phyloP scores from a whole-genome alignment of 495 filamentous ascomycete genomes.

The Aspergillus mulundensis region DNA sequence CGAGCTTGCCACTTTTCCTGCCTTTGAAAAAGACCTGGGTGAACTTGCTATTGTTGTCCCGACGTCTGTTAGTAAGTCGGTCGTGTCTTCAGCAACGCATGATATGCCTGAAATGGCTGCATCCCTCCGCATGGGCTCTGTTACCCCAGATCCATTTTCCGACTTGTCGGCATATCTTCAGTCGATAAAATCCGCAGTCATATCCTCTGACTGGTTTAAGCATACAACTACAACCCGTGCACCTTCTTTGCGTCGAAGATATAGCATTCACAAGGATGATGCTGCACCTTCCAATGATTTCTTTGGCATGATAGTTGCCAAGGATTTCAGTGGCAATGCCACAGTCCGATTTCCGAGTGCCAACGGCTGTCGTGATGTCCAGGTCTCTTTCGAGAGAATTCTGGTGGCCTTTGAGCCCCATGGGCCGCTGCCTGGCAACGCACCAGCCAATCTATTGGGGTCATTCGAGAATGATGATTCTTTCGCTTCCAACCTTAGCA shows the following conservation, averaged over 20 bases:
- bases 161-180: slow-evolving; percentile 13
- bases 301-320: slow-evolving; percentile 54
- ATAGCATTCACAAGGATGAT: slow-evolving; percentile 15
- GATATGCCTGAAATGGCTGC: slow-evolving; percentile 1
- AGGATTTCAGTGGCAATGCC: slow-evolving; percentile 49
- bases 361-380: slow-evolving; percentile 45
- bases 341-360: slow-evolving; percentile 50
- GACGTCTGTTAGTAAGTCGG: slow-evolving; percentile 17
- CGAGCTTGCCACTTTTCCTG: slow-evolving; percentile 45
- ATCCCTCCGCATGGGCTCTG: slow-evolving; percentile 11
- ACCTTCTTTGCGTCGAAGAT: slow-evolving; percentile 14
- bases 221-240: slow-evolving; percentile 15
- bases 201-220: slow-evolving; percentile 22
- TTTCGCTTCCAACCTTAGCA: slow-evolving; percentile 30
- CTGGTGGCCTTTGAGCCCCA: slow-evolving; percentile 25
- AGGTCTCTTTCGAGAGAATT: slow-evolving; percentile 43
- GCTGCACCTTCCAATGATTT: slow-evolving; percentile 31
- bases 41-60: slow-evolving; percentile 51
- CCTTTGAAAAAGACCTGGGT: slow-evolving; percentile 38
- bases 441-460: neutral
- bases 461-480: slow-evolving; percentile 29
- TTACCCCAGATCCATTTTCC: slow-evolving; percentile 10
- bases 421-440: neutral
- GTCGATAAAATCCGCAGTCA: slow-evolving; percentile 14
- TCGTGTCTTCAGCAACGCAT: neutral